These are phyloP conservation scores for Taiozyma sp. DNA, from an alignment of 1,139 yeast genomes.

Conservation along the genomic window DNA sequence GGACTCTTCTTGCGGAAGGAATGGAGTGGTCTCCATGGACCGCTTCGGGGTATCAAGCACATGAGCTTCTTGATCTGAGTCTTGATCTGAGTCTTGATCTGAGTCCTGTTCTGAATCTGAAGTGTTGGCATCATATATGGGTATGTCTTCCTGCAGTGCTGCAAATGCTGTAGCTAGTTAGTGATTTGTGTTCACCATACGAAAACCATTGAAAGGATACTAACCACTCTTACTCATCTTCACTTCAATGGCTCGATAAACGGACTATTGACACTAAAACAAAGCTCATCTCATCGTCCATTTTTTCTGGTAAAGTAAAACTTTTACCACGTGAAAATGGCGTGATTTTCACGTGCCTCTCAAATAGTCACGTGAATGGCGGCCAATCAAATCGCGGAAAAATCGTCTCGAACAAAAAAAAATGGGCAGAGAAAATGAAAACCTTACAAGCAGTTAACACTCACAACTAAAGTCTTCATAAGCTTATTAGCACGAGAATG, in stretches of 20 bases:
- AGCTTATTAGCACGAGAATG: slow-evolving; percentile 10
- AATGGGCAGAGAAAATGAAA: background rate
- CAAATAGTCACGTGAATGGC: background rate
- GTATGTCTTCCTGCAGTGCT: slow-evolving; percentile 6
- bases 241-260: background rate
- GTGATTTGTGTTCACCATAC: background rate
- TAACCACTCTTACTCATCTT: background rate
- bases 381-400: background rate
- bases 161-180: slow-evolving; percentile 5
- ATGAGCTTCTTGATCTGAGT: background rate
- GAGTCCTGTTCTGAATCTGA: slow-evolving; percentile 9
- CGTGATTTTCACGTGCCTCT: background rate
- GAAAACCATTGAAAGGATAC: background rate
- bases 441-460: background rate
- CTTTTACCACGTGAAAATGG: background rate
- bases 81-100: too few species aligned
- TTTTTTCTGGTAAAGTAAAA: background rate
- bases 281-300: background rate
- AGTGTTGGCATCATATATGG: slow-evolving; percentile 11
- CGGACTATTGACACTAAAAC: background rate
- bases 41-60: background rate
- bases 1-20: slow-evolving; percentile 4
- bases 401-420: background rate
- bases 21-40: background rate
- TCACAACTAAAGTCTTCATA: background rate